Percentiles rank a stretch among this genome's conserved stretches.
phyloP scores from a whole-genome alignment of 768 basidiomycete genomes.

The Mycena olivaceomarginata region DNA sequence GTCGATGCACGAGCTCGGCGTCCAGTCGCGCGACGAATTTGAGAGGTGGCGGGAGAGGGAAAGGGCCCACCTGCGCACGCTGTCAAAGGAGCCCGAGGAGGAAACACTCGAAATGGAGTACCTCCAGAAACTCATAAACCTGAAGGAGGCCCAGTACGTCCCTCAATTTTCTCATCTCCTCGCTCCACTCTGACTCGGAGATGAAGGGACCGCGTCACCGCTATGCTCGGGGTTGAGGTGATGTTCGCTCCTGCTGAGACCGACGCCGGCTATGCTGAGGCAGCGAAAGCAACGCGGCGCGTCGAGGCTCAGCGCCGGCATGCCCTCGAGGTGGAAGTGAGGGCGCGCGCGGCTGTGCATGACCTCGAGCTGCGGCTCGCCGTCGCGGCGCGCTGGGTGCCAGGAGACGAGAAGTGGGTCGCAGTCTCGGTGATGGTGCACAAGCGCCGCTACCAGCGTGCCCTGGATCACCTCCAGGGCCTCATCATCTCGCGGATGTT shows the following conservation, averaged over 20 bases:
- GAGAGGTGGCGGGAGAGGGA: background rate
- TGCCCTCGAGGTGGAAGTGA: background rate
- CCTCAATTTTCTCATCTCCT: background rate
- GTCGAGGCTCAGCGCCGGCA: conserved; percentile 5
- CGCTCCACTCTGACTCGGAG: background rate
- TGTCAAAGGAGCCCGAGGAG: conserved; percentile 47
- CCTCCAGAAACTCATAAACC: conserved; percentile 10
- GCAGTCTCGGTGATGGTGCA: conserved; percentile 15
- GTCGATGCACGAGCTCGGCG: background rate
- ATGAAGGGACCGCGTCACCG: background rate
- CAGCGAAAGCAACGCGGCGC: background rate
- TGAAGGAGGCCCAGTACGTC: background rate
- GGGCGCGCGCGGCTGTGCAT: conserved; percentile 6
- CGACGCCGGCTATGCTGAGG: background rate
- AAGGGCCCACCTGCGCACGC: conserved; percentile 10
- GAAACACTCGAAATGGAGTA: conserved; percentile 19
- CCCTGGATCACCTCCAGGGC: background rate
- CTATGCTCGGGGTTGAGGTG: background rate
- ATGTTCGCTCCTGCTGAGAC: background rate
- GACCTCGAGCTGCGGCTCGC: conserved; percentile 26
- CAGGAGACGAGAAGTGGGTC: conserved; percentile 25
- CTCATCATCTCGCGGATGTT: conserved; percentile 31
- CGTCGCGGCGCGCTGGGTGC: conserved; percentile 23
- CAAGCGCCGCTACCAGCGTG: conserved; percentile 29
- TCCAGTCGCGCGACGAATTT: conserved; percentile 1